Base-by-base conservation (phyloP, 768 basidiomycete species). In the Flagelloscypha sp. region DNA sequence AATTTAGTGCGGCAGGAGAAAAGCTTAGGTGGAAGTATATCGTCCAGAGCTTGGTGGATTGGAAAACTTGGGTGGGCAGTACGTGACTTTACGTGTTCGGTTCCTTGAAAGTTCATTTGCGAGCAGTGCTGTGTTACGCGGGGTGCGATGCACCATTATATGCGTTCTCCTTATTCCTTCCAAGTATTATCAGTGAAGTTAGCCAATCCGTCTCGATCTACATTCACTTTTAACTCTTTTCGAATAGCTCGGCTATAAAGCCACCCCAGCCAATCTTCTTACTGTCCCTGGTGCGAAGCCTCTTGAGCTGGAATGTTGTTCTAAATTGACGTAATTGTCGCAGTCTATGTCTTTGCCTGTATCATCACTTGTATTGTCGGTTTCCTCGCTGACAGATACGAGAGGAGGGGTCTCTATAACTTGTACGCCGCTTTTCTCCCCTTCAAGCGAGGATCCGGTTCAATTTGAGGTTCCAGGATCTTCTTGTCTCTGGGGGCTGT, bases 91-190 rank as follows among this genome's bases (percentile, higher is more conserved):
- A 27, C 8, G n/a, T n/a, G 35, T 20, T 22, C 22, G 11, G 8
- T 2, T 31, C 22, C 33, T 37, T 13, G 10, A 23, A 31, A 12
- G 6, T 28, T 15, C 27, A 12, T 21, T 37, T 15, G 20, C 4
- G 38, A 34, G 11, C 28, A 79, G 79, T 79, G 65, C 27, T 76
- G 5, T 48, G 74, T 11, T 79, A 77, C 43, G 56, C 54, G 42
- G 76, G 76, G 9, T 57, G 56, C 29, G 77, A 76, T 49, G 77
- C 68, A 56, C 81, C 84, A 0, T 55, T 87, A 29, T 87, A 86
- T 44, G 80, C 84, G 0, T 84, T 86, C 55, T 67, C 82, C 15
- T 56, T 86, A 29, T 88, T 88, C 65, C 58, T 84, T 36, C 84
- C 84, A 1, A 81, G 74, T 27, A 85, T 87, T 49, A 86, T 85